Percentiles rank a stretch among this genome's conserved stretches.
Conservation (phyloP, 257 asterid genomes). For the Solanum verrucosum region DNA sequence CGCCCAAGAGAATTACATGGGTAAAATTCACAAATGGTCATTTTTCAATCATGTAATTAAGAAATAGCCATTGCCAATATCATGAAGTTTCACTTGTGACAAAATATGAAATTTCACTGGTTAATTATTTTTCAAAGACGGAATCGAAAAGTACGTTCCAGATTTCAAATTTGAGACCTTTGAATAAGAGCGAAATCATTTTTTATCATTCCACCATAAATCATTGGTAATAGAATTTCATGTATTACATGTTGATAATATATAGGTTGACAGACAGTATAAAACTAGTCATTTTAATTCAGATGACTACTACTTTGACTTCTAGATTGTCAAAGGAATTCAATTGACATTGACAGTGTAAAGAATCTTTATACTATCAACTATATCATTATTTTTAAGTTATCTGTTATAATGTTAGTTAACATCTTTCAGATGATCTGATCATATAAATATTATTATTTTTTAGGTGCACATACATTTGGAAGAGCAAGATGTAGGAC, state of each 20-base stretch:
- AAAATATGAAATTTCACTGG: neutral
- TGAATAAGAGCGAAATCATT: neutral
- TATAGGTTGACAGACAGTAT: neutral
- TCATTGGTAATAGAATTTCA: too few relatives aligned
- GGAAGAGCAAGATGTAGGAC: slow-evolving; percentile 49
- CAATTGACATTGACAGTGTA: too few relatives aligned
- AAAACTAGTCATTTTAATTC: neutral
- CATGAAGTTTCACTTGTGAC: neutral
- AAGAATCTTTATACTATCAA: neutral
- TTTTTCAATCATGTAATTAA: neutral
- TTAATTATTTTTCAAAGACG: neutral
- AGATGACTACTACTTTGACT: neutral
- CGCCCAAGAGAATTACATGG: neutral
- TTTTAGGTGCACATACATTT: slow-evolving; percentile 27
- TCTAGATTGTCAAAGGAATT: too few relatives aligned
- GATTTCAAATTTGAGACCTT: neutral
- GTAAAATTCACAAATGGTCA: neutral
- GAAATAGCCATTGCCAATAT: neutral
- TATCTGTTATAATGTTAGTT: too few relatives aligned
- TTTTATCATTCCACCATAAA: too few relatives aligned
- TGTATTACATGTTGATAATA: too few relatives aligned
- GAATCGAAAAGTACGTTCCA: neutral
- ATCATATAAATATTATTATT: too few relatives aligned
- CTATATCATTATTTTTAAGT: too few relatives aligned
- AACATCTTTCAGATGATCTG: neutral